These are phyloP conservation scores for Podaxis sp. DNA, from an alignment of 768 basidiomycete genomes.

Conservation along the genomic window DNA sequence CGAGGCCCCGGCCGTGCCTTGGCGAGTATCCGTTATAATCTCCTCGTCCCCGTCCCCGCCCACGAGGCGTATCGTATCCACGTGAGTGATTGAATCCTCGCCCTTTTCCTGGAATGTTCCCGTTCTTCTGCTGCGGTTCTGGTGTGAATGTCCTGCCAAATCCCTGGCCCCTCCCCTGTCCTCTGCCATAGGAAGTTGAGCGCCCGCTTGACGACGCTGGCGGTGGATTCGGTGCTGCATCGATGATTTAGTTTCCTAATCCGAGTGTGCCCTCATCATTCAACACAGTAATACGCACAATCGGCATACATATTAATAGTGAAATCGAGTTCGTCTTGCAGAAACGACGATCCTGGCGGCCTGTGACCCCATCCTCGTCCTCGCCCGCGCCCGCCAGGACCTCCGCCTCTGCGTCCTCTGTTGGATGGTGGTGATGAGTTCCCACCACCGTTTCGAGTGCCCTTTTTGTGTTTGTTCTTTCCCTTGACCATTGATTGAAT, in stretches of 20 bases:
- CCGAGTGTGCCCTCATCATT: no score
- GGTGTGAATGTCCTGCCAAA: background rate
- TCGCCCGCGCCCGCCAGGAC: constrained; percentile 9
- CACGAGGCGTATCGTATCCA: constrained; percentile 13
- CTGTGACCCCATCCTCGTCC: background rate
- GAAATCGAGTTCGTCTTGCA: constrained; percentile 24
- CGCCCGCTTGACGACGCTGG: background rate
- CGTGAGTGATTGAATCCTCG: background rate
- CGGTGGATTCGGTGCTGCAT: constrained; percentile 3
- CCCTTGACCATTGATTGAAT: background rate
- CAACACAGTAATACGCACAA: constrained; percentile 18
- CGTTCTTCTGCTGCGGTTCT: constrained; percentile 3
- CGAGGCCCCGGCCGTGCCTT: constrained; percentile 25
- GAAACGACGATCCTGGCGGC: constrained; percentile 18
- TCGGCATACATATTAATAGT: constrained; percentile 23
- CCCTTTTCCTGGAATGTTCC: constrained; percentile 9
- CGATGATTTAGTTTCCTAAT: background rate
- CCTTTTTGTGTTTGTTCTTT: background rate
- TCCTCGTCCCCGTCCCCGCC: constrained; percentile 28
- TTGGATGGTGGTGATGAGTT: no score
- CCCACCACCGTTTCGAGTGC: background rate
- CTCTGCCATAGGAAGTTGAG: background rate
- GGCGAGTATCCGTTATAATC: constrained; percentile 16
- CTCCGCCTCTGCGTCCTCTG: constrained; percentile 6
- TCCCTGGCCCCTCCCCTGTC: constrained; percentile 15